Percentiles rank a stretch among this genome's conserved stretches.
phyloP scores from a whole-genome alignment of 148 eudicot genomes.

The Diospyros kaki region DNA sequence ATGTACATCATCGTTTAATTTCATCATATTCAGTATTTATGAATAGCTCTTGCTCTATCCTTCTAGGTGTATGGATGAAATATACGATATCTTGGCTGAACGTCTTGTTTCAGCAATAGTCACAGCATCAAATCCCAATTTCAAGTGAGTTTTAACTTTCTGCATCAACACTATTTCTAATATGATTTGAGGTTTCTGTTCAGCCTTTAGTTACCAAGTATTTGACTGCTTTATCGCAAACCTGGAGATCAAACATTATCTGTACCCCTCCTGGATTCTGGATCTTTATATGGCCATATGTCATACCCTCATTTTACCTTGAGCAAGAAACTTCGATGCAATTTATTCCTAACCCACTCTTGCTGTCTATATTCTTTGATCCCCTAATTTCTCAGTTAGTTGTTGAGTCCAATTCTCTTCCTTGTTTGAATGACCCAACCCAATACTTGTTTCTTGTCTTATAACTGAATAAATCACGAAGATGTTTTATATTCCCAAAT shows the following conservation, averaged over 20 bases:
- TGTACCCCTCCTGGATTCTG: not conserved
- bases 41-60: slow-evolving; percentile 9
- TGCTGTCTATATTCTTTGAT: not conserved
- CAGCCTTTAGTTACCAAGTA: slow-evolving; percentile 1
- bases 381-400: not conserved
- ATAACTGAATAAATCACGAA: not conserved
- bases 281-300: not conserved
- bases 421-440: not conserved
- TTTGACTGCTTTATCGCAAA: not conserved
- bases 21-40: not conserved
- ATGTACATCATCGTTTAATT: not conserved
- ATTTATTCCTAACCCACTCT: not conserved
- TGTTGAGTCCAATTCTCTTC: not conserved
- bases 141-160: slow-evolving; percentile 54
- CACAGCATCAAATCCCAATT: slow-evolving; percentile 52
- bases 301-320: not conserved
- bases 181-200: slow-evolving; percentile 3
- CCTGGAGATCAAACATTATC: not conserved
- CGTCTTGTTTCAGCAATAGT: slow-evolving; percentile 78
- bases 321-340: not conserved
- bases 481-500: not conserved
- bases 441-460: not conserved
- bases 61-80: slow-evolving; percentile 79
- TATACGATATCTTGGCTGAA: slow-evolving; percentile 71
- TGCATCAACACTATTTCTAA: not conserved